Percentiles rank a stretch among this genome's conserved stretches.
These are phyloP conservation scores for Volvox reticuliferus DNA, from an alignment of 139 green algal species.

Conservation along the genomic window DNA sequence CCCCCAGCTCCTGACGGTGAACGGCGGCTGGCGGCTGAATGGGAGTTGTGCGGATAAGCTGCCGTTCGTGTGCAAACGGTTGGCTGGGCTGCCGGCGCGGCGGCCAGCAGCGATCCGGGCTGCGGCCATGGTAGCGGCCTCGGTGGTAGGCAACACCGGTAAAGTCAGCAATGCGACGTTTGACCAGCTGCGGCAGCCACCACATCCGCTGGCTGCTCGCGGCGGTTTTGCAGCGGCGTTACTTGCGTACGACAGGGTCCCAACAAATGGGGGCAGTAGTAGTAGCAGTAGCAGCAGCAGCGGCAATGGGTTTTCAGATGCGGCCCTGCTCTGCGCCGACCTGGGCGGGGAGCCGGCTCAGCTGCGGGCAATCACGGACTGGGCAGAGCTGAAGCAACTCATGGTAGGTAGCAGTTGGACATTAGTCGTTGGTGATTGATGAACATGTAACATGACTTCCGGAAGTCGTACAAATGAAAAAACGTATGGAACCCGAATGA, in stretches of 20 bases:
- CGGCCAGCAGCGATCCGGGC: not conserved
- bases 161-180: not conserved
- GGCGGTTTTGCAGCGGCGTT: not conserved
- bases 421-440: not conserved
- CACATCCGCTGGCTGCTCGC: not conserved
- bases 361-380: slow-evolving; percentile 1
- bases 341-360: slow-evolving; percentile 9
- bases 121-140: no score
- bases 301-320: not conserved
- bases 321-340: not conserved
- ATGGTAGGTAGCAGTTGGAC: not conserved
- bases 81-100: not conserved
- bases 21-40: not conserved
- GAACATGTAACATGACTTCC: no score
- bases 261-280: not conserved
- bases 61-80: slow-evolving; percentile 36
- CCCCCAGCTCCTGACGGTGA: not conserved
- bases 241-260: not conserved
- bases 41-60: not conserved
- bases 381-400: not conserved
- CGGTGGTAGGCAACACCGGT: not conserved
- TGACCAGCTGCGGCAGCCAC: not conserved
- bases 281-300: not conserved
- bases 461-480: no score
- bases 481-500: no score